A percentile compares a stretch with the other conserved stretches of the same genome.
phyloP scores from a whole-genome alignment of 768 basidiomycete genomes.

The Boletus bicolor region DNA sequence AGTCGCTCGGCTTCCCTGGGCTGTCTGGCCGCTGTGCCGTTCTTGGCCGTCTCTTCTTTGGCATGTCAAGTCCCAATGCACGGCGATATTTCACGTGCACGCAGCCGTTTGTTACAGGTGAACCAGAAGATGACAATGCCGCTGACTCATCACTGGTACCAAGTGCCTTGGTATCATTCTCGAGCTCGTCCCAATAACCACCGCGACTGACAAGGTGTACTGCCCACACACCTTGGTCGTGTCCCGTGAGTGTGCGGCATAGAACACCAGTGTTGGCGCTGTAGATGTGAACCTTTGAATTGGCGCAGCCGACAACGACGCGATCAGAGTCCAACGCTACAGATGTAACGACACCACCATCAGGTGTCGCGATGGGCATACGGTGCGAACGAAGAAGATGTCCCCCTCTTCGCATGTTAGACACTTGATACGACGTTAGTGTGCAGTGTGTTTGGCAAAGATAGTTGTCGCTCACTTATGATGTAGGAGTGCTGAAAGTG shows the following conservation, averaged over 20 bases:
- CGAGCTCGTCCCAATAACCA: conserved; percentile 39
- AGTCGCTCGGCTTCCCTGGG: conserved; percentile 44
- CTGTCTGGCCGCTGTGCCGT: conserved; percentile 6
- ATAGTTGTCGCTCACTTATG: conserved; percentile 49
- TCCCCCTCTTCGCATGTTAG: conserved; percentile 79
- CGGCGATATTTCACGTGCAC: conserved; percentile 38
- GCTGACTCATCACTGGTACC: conserved; percentile 4
- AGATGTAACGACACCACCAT: conserved; percentile 77
- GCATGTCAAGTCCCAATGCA: conserved; percentile 46
- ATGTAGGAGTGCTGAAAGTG: conserved; percentile 73
- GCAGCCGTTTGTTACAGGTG: conserved; percentile 20
- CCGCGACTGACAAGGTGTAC: conserved; percentile 73
- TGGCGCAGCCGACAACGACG: conserved; percentile 88
- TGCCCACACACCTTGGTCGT: conserved; percentile 91
- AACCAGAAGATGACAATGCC: not conserved
- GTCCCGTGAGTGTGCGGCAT: conserved; percentile 75
- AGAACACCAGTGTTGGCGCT: conserved; percentile 75
- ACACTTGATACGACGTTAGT: conserved; percentile 43
- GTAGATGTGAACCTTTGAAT: conserved; percentile 81
- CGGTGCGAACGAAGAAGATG: conserved; percentile 64
- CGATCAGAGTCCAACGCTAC: conserved; percentile 79
- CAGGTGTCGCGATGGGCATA: conserved; percentile 39
- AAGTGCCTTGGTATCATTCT: conserved; percentile 2
- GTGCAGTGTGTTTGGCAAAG: not conserved
- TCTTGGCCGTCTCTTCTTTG: conserved; percentile 24